Base-by-base conservation (phyloP, 129 eudicot species). In the Flaveria bidentis region DNA sequence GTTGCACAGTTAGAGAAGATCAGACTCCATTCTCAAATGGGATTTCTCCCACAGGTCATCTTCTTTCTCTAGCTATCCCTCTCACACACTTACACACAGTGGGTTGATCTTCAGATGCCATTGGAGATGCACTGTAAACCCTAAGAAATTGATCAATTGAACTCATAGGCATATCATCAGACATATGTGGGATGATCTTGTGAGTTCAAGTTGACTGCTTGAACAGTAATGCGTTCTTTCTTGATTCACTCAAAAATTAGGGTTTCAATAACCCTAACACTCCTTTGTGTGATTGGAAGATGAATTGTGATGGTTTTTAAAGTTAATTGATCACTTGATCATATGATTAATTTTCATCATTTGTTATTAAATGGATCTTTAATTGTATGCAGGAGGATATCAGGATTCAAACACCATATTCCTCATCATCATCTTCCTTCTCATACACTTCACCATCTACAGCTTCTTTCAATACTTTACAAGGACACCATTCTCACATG, bases 1-100 rank as follows among this genome's bases (percentile, higher is more conserved):
- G 97, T 91, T 87, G 97, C 97, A 60, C 97, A 91, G 83, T 83
- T 91, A 58, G 97, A 91, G 84, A 89, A 91, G 82, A 91, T 88
- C 77, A 88, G 96, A 77, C 78, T 91, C 51, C 97, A 91, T 60
- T 85, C 82, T 82, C 93, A 91, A 81, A 75, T 88, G 84, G 87
- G 87, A 2, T 66, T 45, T 71, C 78, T 61, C 71, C 77, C 77
- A 20, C 82, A 79, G 82, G 82, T 79, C 5, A 15, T 10, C 64
- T 36, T 71, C 76, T 71, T 47, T 71, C 58, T 70, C 75, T 70
- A 36, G 41, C 41, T 36, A 36, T 36, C 41, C 41, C 41, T 36
- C 41, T 5, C 8, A 36, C 41, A 36, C 41, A 36, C 41, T 36
- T 36, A 36, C 41, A 36, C 49, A 65, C 23, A 30, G 22, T 4